Evolutionary conservation across 257 asterid genomes (phyloP).

Genomic region (Galeopsis tetrahit): DNA sequence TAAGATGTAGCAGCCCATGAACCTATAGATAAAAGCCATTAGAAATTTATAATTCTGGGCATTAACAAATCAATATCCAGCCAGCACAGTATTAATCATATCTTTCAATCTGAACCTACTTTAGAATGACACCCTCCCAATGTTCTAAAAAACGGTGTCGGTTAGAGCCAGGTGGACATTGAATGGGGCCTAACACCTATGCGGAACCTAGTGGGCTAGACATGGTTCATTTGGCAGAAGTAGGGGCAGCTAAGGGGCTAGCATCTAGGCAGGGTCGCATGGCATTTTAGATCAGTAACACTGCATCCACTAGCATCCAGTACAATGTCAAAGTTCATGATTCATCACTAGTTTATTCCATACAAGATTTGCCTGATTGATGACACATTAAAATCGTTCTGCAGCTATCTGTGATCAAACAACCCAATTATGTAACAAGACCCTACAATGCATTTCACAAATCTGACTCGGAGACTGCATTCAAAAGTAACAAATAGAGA

Average conservation of each 20-base stretch:
- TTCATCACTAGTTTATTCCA: slow-evolving; percentile 14
- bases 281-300: not conserved
- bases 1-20: slow-evolving; percentile 93
- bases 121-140: not conserved
- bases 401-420: not conserved
- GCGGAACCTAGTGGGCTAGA: not conserved
- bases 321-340: slow-evolving; percentile 23
- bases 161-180: not conserved
- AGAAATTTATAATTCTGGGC: slow-evolving; percentile 11
- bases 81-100: slow-evolving; percentile 14
- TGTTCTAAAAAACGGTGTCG: not conserved
- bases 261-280: not conserved
- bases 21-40: slow-evolving; percentile 53
- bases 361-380: slow-evolving; percentile 1
- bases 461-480: slow-evolving; percentile 1
- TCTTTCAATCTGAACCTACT: slow-evolving; percentile 27
- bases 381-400: slow-evolving; percentile 10
- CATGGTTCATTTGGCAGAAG: not conserved
- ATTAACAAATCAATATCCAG: slow-evolving; percentile 28
- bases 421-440: slow-evolving; percentile 25
- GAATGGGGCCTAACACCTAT: not conserved
- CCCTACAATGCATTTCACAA: not conserved
- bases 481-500: not conserved
- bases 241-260: not conserved
- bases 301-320: slow-evolving; percentile 21